Base-by-base conservation (phyloP, 306 rosid species). In the Dryas octopetala region DNA sequence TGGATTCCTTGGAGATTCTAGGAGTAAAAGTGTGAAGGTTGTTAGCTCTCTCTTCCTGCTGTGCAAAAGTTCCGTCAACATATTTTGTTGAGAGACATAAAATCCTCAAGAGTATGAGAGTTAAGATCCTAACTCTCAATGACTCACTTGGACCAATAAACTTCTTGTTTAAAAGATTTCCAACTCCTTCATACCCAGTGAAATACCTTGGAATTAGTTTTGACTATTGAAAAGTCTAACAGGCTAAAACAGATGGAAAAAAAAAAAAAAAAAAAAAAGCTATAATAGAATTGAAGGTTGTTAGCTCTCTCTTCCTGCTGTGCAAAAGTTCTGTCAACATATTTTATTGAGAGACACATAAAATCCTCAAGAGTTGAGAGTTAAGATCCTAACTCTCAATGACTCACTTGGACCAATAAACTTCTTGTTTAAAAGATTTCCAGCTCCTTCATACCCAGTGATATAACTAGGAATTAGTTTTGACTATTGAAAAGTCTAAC, bases 281-380 rank as follows among this genome's bases (percentile, higher is more conserved):
- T n/a, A n/a, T n/a, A n/a, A n/a, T n/a, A n/a, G n/a, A n/a, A n/a
- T n/a, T 16, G 82, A 84, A 43, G 61, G 72, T 82, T 80, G n/a
- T 70, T 84, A 62, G 68, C 62, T 44, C 77, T 84, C 75, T 59
- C 91, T 47, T 74, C 78, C 85, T 83, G 89, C 60, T 61, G 76
- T 73, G 77, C 79, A 60, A 75, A 76, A 82, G 59, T 62, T 51
- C 70, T 9, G 16, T 50, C 68, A 73, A 54, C 63, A 41, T 71
- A 54, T 23, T n/a, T 45, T 71, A 60, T 23, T 11, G 66, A 50
- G 19, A 17, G n/a, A 54, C 48, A 19, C 23, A 23, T 10, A 69
- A 38, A 69, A 69, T 69, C 74, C 45, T 9, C 62, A 38, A n/a
- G 32, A 66, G 55, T 66, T 47, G 12, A 47, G 17, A 66, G 28